A percentile compares a stretch with the other conserved stretches of the same genome.
Conservation (phyloP, 2,329 filamentous ascomycete species). For the Alternaria sp. region DNA sequence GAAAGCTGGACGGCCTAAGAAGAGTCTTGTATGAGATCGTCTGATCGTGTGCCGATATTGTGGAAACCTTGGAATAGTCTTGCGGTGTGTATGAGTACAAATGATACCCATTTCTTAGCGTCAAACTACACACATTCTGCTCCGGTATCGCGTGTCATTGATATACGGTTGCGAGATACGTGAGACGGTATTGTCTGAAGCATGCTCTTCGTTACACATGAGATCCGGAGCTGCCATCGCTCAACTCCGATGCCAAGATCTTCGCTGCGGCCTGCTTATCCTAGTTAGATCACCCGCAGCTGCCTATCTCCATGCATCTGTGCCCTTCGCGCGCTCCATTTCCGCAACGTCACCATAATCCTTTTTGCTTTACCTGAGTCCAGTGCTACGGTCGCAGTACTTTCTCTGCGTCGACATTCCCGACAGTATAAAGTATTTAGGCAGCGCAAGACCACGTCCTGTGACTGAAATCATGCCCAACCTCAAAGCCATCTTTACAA, state of each 20-base stretch:
- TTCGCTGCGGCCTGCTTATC: slow-evolving; percentile 7
- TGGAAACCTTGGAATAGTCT: background rate
- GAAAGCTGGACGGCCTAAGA: slow-evolving; percentile 33
- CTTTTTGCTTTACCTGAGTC: background rate
- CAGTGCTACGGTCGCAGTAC: background rate
- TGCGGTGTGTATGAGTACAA: slow-evolving; percentile 6
- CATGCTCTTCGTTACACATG: background rate
- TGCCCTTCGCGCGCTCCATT: background rate
- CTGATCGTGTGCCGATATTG: background rate
- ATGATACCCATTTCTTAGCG: slow-evolving; percentile 20
- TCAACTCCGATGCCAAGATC: slow-evolving; percentile 10
- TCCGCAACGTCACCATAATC: background rate
- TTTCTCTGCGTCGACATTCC: background rate
- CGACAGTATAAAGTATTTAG: background rate
- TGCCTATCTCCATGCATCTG: slow-evolving; percentile 3
- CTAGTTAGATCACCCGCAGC: background rate
- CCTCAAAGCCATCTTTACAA: slow-evolving; percentile 38
- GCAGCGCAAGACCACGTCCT: background rate
- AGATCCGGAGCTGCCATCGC: background rate
- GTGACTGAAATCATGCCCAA: slow-evolving; percentile 28
- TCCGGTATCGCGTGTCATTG: background rate
- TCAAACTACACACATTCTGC: background rate
- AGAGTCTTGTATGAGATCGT: slow-evolving; percentile 22
- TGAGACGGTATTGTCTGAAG: background rate
- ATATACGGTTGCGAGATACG: background rate